Evolutionary conservation across 2,329 filamentous ascomycete species (phyloP).

Genomic region (Phaeophleospora eucalypticola): DNA sequence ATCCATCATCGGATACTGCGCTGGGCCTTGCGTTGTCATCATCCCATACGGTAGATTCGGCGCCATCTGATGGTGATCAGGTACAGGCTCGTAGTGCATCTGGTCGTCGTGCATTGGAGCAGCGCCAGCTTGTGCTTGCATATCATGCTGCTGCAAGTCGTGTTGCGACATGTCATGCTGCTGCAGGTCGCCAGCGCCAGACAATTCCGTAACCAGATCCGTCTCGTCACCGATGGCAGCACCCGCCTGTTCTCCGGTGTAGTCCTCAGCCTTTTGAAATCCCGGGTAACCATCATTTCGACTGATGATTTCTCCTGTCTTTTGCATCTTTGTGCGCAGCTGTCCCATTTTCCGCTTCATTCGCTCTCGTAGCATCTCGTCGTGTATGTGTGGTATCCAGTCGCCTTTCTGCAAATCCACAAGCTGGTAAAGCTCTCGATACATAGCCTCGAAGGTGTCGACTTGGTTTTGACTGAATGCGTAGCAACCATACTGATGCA

Average conservation of each 20-base stretch:
- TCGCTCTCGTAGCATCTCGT: conserved; percentile 35
- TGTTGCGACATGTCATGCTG: conserved; percentile 8
- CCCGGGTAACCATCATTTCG: conserved; percentile 31
- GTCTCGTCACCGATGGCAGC: conserved; percentile 25
- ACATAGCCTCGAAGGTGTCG: conserved; percentile 34
- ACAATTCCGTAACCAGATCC: conserved; percentile 16
- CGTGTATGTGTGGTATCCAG: conserved; percentile 33
- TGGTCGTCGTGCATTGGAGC: conserved; percentile 21
- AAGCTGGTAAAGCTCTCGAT: conserved; percentile 32
- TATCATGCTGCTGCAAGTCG: conserved; percentile 8
- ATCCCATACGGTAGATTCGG: conserved; percentile 20
- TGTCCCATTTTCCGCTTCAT: conserved; percentile 38
- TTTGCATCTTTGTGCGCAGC: conserved; percentile 37
- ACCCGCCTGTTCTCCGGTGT: conserved; percentile 31
- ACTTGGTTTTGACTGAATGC: conserved; percentile 30
- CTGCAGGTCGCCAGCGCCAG: background rate
- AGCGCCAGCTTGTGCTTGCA: conserved; percentile 14
- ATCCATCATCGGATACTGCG: conserved; percentile 27
- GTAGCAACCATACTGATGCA: conserved; percentile 35
- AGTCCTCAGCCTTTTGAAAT: conserved; percentile 32
- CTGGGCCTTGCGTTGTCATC: conserved; percentile 20
- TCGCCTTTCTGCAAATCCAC: conserved; percentile 34
- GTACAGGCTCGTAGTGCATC: conserved; percentile 28
- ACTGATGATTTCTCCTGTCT: conserved; percentile 35
- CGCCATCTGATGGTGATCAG: conserved; percentile 22